Evolutionary conservation across 1,284 basidiomycete genomes (phyloP).

Genomic region (Inonotus obliquus): DNA sequence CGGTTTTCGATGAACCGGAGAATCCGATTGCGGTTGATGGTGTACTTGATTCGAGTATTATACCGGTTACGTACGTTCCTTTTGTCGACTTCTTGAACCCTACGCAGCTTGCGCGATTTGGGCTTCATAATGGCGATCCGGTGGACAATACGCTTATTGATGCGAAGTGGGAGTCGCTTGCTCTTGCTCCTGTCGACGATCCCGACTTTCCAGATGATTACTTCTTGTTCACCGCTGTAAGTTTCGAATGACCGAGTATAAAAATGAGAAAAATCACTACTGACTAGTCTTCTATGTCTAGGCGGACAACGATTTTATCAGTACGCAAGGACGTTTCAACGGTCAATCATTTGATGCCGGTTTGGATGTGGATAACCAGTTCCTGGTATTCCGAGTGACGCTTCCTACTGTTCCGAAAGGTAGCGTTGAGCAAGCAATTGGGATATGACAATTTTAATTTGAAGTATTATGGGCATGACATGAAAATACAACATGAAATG

Average conservation of each 20-base stretch:
- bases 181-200: slow-evolving; percentile 53
- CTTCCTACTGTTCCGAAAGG: slow-evolving; percentile 38
- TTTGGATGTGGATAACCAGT: slow-evolving; percentile 57
- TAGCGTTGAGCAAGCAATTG: slow-evolving; percentile 23
- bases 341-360: slow-evolving; percentile 52
- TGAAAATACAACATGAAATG: not conserved
- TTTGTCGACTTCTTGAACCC: slow-evolving; percentile 54
- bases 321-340: slow-evolving; percentile 48
- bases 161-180: slow-evolving; percentile 66
- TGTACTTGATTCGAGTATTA: slow-evolving; percentile 43
- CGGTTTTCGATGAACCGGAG: slow-evolving; percentile 50
- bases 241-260: no score
- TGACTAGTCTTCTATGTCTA: no score
- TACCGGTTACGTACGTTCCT: slow-evolving; percentile 48
- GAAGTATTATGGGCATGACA: no score
- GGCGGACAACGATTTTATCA: slow-evolving; percentile 67
- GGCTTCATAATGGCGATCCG: slow-evolving; percentile 49
- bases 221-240: slow-evolving; percentile 58
- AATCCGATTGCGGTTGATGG: slow-evolving; percentile 51
- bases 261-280: no score
- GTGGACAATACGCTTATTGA: slow-evolving; percentile 54
- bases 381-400: slow-evolving; percentile 62
- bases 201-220: slow-evolving; percentile 52
- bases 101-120: slow-evolving; percentile 53
- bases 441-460: slow-evolving; percentile 15